Conservation (phyloP, 768 basidiomycete species). For the Clathrus columnatus region DNA sequence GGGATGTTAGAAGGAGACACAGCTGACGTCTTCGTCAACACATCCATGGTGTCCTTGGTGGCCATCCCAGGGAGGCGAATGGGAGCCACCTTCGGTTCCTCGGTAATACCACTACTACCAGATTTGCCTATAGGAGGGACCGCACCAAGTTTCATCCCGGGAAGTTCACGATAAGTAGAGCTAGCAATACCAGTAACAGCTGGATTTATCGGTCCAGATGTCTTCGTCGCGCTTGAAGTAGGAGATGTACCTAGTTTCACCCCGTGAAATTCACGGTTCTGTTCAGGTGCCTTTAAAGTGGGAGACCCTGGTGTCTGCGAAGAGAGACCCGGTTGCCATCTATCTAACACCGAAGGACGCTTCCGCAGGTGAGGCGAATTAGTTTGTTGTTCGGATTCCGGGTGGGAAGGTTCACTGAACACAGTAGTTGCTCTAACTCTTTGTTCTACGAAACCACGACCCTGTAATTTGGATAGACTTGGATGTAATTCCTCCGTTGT, state of each 20-base stretch:
- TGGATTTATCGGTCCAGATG: background rate
- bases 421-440: slow-evolving; percentile 50
- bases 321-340: slow-evolving; percentile 48
- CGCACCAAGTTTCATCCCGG: background rate
- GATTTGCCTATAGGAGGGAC: background rate
- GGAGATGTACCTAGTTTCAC: no score
- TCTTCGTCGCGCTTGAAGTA: slow-evolving; percentile 13
- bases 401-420: background rate
- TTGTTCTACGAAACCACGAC: slow-evolving; percentile 79
- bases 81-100: slow-evolving; percentile 1
- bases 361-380: slow-evolving; percentile 23
- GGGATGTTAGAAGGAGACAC: no score
- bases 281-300: no score
- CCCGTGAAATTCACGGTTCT: no score
- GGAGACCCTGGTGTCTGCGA: slow-evolving; percentile 31
- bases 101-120: background rate
- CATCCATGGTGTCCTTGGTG: background rate
- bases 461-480: slow-evolving; percentile 72
- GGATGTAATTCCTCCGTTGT: slow-evolving; percentile 67
- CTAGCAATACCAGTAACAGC: no score
- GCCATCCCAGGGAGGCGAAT: slow-evolving; percentile 9
- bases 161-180: no score
- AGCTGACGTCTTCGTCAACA: background rate
- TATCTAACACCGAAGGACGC: slow-evolving; percentile 49
- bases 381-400: background rate